Percentiles rank a stretch among this genome's conserved stretches.
These are phyloP conservation scores for Russula vinacea DNA, from an alignment of 768 basidiomycete genomes.

Conservation along the genomic window DNA sequence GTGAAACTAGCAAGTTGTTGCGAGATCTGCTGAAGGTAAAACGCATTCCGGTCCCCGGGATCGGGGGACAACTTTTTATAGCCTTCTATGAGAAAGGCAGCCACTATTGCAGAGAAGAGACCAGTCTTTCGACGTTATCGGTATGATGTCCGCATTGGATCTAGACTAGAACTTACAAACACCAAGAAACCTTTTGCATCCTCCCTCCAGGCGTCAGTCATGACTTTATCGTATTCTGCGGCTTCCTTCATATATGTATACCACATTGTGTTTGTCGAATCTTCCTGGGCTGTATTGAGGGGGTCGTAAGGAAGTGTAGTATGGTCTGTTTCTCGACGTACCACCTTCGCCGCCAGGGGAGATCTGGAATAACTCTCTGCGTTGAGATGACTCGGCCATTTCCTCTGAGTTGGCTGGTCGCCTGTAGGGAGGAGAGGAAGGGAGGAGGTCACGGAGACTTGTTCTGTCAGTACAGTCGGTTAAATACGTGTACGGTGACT, in stretches of 20 bases:
- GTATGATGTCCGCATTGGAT: neutral
- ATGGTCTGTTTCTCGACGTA: neutral
- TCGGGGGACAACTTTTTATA: conserved; percentile 26
- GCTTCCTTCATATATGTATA: conserved; percentile 20
- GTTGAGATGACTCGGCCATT: conserved; percentile 7
- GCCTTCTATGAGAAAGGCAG: conserved; percentile 29
- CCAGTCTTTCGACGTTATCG: conserved; percentile 25
- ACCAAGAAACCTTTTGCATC: conserved; percentile 23
- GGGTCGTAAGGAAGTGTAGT: neutral
- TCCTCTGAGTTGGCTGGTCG: neutral
- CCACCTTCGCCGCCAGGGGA: neutral
- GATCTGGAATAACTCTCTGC: neutral
- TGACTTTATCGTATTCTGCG: conserved; percentile 16
- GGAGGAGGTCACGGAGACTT: neutral
- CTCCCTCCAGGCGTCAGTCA: conserved; percentile 23
- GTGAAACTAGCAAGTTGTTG: conserved; percentile 18
- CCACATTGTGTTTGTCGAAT: conserved; percentile 22
- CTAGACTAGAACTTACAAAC: conserved; percentile 21
- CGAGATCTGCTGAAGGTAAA: conserved; percentile 20
- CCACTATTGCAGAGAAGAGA: conserved; percentile 29
- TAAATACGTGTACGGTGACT: neutral
- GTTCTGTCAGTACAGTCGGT: neutral
- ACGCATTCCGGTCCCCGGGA: neutral
- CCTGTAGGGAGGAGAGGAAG: neutral
- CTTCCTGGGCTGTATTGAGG: conserved; percentile 7